Base-by-base conservation (phyloP, 345 rosid species). In the Salix brachista region DNA sequence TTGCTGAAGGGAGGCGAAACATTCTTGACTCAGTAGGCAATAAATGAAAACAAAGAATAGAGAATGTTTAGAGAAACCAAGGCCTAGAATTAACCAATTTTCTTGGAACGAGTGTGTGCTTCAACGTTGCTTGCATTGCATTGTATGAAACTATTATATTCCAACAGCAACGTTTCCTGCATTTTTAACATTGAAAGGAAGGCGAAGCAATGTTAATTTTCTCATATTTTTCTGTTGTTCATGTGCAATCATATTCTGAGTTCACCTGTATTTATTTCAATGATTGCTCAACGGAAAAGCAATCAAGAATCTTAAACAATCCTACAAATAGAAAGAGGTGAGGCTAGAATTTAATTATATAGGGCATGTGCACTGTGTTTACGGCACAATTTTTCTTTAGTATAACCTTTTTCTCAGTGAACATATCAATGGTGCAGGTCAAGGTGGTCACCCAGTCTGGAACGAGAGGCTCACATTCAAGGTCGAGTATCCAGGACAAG, bases 401-500 rank as follows among this genome's bases (percentile, higher is more conserved):
- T 41, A 56, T 3, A 8, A 56, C 23, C 62, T n/a, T 9, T 56
- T 56, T 23, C 62, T 9, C 3, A 9, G 61, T 56, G 26, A 8
- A 56, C 26, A 64, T 30, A 16, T 64, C 42, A 68, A 41, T 4
- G 54, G 65, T 78, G 81, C 83, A 89, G 94, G 68, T 50, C 79
- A 58, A 36, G 91, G 92, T 19, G 79, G 88, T 10, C 84, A 72
- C 66, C 97, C 97, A 2, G 69, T 83, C 21, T 96, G 98, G 99
- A 90, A 92, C 54, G 90, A 93, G 73, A 96, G 67, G 61, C 54
- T 91, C 23, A 85, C 58, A 34, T 89, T 94, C 87, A 89, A 77
- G 71, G 97, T 83, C 67, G 98, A 96, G 80, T 93, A 88, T 84
- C 99, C 99, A 8, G 91, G 91, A 67, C 76, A 82, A 52, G 90